Evolutionary conservation across 495 filamentous ascomycete genomes (phyloP).

Genomic region (Mytilinidion resinicola): DNA sequence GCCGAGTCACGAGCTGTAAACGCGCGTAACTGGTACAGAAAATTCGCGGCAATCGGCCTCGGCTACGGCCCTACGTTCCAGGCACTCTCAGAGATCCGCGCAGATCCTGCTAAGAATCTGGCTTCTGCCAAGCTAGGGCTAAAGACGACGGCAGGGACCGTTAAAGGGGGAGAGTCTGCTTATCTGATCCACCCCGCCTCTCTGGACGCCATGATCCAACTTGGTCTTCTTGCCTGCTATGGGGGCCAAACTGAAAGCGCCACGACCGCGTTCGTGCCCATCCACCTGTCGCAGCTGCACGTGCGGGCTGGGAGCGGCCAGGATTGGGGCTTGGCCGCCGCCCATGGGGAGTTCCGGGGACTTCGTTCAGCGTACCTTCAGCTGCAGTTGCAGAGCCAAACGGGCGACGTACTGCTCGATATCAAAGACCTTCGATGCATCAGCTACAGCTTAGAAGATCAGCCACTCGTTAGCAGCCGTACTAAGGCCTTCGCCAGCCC

Average conservation of each 20-base stretch:
- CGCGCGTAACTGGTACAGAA: conserved; percentile 18
- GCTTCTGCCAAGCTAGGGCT: conserved; percentile 15
- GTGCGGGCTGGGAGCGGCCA: neutral
- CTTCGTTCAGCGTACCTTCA: conserved; percentile 14
- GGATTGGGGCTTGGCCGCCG: conserved; percentile 8
- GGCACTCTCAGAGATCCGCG: conserved; percentile 17
- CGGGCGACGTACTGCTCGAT: conserved; percentile 15
- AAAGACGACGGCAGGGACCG: conserved; percentile 3
- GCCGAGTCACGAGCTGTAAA: conserved; percentile 1
- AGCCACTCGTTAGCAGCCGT: neutral
- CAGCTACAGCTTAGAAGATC: neutral
- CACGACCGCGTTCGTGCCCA: conserved; percentile 13
- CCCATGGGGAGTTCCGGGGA: conserved; percentile 17
- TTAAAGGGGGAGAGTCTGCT: conserved; percentile 16
- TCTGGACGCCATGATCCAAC: conserved; percentile 25
- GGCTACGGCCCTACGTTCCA: conserved; percentile 28
- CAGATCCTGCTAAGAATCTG: conserved; percentile 2
- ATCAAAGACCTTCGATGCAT: conserved; percentile 17
- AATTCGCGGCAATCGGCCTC: conserved; percentile 24
- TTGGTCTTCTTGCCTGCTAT: conserved; percentile 21
- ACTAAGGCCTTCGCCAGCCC: conserved; percentile 7
- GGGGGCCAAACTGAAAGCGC: conserved; percentile 4
- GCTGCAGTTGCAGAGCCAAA: conserved; percentile 9
- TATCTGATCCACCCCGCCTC: conserved; percentile 31
- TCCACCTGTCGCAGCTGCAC: conserved; percentile 4